A percentile compares a stretch with the other conserved stretches of the same genome.
Evolutionary conservation across 768 basidiomycete genomes (phyloP).

Genomic region (Chalciporus pseudorubinellus): DNA sequence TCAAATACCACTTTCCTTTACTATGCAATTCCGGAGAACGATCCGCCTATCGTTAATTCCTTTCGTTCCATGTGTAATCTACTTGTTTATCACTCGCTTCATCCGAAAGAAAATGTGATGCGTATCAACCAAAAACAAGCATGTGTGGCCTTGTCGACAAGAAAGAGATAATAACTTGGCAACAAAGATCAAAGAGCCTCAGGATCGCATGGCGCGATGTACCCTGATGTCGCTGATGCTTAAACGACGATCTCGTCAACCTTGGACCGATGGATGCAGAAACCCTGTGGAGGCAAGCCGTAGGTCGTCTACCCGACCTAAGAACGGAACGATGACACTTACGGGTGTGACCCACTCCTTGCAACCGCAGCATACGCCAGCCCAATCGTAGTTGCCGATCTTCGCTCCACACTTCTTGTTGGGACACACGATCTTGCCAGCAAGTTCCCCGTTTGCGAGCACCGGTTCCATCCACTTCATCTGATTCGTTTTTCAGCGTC

Average conservation of each 20-base stretch:
- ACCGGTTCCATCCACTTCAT: conserved; percentile 96
- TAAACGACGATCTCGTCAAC: conserved; percentile 56
- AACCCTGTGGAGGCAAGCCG: conserved; percentile 39
- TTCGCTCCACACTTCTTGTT: conserved; percentile 89
- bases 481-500: conserved; percentile 36
- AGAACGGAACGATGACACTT: conserved; percentile 25
- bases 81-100: background rate
- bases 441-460: conserved; percentile 68
- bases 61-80: conserved; percentile 24
- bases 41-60: conserved; percentile 18
- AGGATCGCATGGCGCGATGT: background rate
- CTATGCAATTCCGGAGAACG: conserved; percentile 15
- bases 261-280: conserved; percentile 67
- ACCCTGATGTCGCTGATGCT: background rate
- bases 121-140: background rate
- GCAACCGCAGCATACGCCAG: conserved; percentile 88
- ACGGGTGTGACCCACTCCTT: conserved; percentile 92
- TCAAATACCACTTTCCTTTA: conserved; percentile 18
- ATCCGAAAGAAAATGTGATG: background rate
- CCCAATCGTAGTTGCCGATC: conserved; percentile 97
- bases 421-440: conserved; percentile 90
- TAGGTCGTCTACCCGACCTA: background rate
- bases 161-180: background rate
- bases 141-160: background rate
- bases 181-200: no score